Base-by-base conservation (phyloP, 1,284 basidiomycete species). In the Marasmius oreades region DNA sequence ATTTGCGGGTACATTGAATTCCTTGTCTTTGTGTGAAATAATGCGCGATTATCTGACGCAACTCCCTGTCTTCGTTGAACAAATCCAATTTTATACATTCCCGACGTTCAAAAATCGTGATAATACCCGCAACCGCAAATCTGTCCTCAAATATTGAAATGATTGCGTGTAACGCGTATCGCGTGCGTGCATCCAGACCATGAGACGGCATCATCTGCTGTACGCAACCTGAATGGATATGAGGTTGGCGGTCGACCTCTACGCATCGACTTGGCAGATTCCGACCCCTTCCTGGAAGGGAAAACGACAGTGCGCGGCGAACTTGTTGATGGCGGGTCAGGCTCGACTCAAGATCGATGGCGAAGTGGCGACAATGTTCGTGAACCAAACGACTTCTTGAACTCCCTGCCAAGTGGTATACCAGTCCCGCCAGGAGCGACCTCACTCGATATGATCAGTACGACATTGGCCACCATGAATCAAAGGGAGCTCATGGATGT, bases 401-500 rank as follows among this genome's bases (percentile, higher is more conserved):
- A 82, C 12, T 77, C 73, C 53, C 66, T 95, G 3, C 95, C 96
- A 0, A 73, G 81, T 0, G 97, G 96, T n/a, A 81, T 88, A 11
- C 84, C 88, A 37, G 70, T 95, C 0, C 81, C 86, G 3, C 83
- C 84, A 3, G 93, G 93, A n/a, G 77, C 83, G 46, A 87, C 82
- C 24, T 77, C 92, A 10, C 79, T 93, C 53, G 96, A 98, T 70
- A 81, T 82, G 47, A 98, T 99, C 67, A 93, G 85, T 66, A 85
- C 92, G 66, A 92, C 90, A 7, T 80, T 99, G 37, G 95, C 92
- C 26, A 85, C 79, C 11, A 90, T 97, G 74, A 84, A 86, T 55
- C 92, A 93, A 0, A 81, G 79, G 50, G 92, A 98, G 69, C 78
- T 98, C 61, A 86, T 96, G 70, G 96, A 99, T 72, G 92, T 98